Evolutionary conservation across 2,329 filamentous ascomycete genomes (phyloP), one percentile per base, ranked within the genome.

Genomic region (Gremmenia infestans): DNA sequence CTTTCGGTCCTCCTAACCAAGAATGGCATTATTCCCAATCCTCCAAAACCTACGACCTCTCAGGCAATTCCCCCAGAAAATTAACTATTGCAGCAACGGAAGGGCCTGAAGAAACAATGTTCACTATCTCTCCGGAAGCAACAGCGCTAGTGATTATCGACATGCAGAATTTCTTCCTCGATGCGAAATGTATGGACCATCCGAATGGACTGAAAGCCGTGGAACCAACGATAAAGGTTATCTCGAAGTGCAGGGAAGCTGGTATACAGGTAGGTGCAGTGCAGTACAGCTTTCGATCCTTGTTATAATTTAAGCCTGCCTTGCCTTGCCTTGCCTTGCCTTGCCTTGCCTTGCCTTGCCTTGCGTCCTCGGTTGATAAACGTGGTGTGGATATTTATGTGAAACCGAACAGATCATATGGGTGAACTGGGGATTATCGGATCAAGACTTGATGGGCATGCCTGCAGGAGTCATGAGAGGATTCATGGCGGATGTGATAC

Each of bases 381-480:
- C 3, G 22, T 22, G 22, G 22, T 22, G 25, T 25, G 5, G 25
- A 25, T 7, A 25, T 25, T 25, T 25, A 25, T 7, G 5, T 25
- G 22, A 22, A 22, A 22, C 22, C 22, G 32, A 17, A 51, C 64
- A 72, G 63, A 62, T 81, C 19, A 67, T 81, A 19, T 81, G 78
- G 78, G 70, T 81, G 45, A 82, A 81, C 62, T 85, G 81, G 81
- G 81, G 80, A 2, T 70, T 84, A 39, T 79, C 73, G 0, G 75
- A 81, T n/a, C 61, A 69, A 17, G 80, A 83, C 60, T 64, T 83
- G 14, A 63, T 64, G 3, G 65, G 59, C 3, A 77, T 84, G 72
- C 80, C 81, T 6, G 77, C 81, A 7, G 72, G 72, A 14, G 71
- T 78, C 4, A 65, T 74, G 52, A 68, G 76, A 12, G 73, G 76